phyloP scores from a whole-genome alignment of 108 stramenopile genomes.

The Mayamaea pseudoterrestris region DNA sequence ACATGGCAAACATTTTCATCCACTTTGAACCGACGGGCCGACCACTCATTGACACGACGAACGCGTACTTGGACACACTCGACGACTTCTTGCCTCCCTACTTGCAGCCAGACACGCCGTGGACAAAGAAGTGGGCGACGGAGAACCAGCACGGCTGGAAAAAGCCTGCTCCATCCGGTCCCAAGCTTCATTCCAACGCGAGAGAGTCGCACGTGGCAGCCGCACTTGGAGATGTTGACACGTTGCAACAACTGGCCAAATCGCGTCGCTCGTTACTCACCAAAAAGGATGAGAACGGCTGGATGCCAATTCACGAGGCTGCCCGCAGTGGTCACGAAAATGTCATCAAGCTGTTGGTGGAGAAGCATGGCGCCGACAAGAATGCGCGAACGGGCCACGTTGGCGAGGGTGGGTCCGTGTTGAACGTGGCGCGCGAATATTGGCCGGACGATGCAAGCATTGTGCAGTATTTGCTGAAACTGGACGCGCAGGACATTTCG shows the following conservation, averaged over 20 bases:
- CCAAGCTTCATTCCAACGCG: constrained; percentile 11
- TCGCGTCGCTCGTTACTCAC: constrained; percentile 17
- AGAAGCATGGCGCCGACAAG: constrained; percentile 41
- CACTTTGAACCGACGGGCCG: constrained; percentile 78
- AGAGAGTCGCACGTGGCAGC: constrained; percentile 47
- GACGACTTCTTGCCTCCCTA: constrained; percentile 48
- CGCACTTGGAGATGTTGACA: constrained; percentile 29
- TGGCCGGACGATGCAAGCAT: constrained; percentile 19
- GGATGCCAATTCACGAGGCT: constrained; percentile 51
- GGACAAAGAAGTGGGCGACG: constrained; percentile 33
- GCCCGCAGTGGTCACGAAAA: constrained; percentile 40
- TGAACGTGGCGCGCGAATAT: constrained; percentile 20
- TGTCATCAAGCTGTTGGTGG: constrained; percentile 33
- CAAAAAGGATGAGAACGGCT: constrained; percentile 32
- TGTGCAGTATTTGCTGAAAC: constrained; percentile 12
- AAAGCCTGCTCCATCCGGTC: constrained; percentile 26
- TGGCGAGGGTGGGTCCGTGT: constrained; percentile 19
- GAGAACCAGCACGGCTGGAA: constrained; percentile 39
- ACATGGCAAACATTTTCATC: constrained; percentile 82
- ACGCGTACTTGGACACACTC: constrained; percentile 21
- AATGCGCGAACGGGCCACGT: constrained; percentile 24
- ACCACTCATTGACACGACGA: constrained; percentile 29
- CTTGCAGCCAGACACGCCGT: constrained; percentile 25
- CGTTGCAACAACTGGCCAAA: constrained; percentile 12
- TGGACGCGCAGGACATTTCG: constrained; percentile 1